Evolutionary conservation across 192 early-diverging fungal genomes (phyloP), one percentile per base, ranked within the genome.

Genomic region (Oehlia diaphana): DNA sequence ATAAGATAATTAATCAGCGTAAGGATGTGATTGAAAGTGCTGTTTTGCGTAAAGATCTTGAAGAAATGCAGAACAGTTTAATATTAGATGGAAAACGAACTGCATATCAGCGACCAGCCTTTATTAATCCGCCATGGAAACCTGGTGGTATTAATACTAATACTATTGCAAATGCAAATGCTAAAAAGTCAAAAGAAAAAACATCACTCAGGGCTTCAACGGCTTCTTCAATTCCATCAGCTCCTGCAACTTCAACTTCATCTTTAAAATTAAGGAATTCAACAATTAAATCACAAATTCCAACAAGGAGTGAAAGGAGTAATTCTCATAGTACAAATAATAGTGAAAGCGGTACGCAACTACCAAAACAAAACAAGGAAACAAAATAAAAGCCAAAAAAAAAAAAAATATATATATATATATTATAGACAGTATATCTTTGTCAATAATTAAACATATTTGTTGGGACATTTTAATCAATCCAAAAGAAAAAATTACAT

Each of bases 121-220:
- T 23, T 63, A 79, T 79, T 62, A 79, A 79, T 69, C 77, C 77
- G 35, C 77, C 77, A 23, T 79, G 77, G 77, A 79, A 71, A 58
- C 77, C 77, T 37, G 49, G 50, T 28, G 77, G 77, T 26, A 65
- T 31, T 26, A 76, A 33, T 21, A 63, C 23, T 21, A 31, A 10
- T 26, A 28, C 39, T 47, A 44, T 12, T 23, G 2, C 31, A 31
- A 21, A 47, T 47, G 2, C 44, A 47, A 47, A 42, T 42, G 5
- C 26, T 47, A 73, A 49, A 58, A 53, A 31, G 9, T 2, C 72
- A 7, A 13, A 7, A 35, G 72, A 26, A 23, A 61, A 31, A 62
- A 47, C 35, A 26, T 8, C 19, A 72, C 6, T 23, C 4, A 72
- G 12, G 33, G 26, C 31, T 13, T 26, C 71, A 50, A 2, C 31